phyloP scores from a whole-genome alignment of 1,284 basidiomycete genomes.

The Papiliotrema laurentii region DNA sequence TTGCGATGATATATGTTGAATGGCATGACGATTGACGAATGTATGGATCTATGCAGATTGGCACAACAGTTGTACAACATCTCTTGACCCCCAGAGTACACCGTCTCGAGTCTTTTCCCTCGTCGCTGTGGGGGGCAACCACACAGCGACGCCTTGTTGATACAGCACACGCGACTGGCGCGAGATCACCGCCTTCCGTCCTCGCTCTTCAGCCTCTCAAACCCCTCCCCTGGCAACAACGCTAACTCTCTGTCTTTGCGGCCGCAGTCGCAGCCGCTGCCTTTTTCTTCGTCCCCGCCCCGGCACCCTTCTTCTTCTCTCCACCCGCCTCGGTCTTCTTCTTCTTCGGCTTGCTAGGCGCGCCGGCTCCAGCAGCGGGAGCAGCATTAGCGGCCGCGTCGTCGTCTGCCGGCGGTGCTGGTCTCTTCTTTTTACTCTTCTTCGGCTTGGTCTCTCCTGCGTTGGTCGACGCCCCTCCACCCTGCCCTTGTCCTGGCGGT shows the following conservation, averaged over 20 bases:
- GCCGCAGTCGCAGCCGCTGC: not conserved
- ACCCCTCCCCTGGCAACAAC: no score
- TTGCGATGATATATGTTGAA: no score
- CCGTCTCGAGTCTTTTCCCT: no score
- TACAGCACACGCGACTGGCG: no score
- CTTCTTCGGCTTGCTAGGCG: conserved; percentile 29
- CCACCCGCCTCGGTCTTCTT: conserved; percentile 5
- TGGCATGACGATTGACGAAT: no score
- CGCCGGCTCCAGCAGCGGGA: not conserved
- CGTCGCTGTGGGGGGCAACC: no score
- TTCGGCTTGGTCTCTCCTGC: conserved; percentile 11
- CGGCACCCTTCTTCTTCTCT: conserved; percentile 4
- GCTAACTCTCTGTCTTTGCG: not conserved
- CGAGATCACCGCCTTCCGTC: no score
- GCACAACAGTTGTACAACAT: no score
- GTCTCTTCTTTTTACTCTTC: conserved; percentile 23
- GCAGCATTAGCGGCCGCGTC: conserved; percentile 1
- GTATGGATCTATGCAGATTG: no score
- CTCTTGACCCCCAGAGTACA: no score
- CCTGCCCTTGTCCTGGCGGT: not conserved
- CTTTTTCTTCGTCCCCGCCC: not conserved
- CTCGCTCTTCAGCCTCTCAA: no score
- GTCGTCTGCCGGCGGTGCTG: conserved; percentile 6
- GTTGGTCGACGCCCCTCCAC: not conserved
- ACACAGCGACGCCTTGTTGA: no score